Conservation (phyloP, 371 early-diverging fungal genomes). For the Mortierella sp. region DNA sequence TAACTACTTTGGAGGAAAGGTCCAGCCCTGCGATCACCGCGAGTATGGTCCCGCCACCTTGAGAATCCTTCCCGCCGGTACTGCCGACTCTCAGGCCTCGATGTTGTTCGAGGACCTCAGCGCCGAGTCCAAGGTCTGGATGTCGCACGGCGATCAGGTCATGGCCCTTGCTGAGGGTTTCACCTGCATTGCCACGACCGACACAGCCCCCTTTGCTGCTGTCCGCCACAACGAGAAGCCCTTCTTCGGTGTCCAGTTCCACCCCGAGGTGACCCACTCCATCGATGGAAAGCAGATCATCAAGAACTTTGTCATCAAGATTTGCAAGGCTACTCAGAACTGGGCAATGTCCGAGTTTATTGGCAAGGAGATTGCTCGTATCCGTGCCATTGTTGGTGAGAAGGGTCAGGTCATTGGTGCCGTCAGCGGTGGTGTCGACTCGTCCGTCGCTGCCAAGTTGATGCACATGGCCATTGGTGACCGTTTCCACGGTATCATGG, state of each 20-base stretch:
- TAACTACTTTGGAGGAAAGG: slow-evolving; percentile 87
- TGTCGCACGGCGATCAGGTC: slow-evolving; percentile 98
- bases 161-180: slow-evolving; percentile 83
- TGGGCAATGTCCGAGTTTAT: slow-evolving; percentile 97
- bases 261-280: slow-evolving; percentile 98
- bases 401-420: slow-evolving; percentile 96
- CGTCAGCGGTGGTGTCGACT: slow-evolving; percentile 97
- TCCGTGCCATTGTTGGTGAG: slow-evolving; percentile 90
- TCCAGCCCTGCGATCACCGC: slow-evolving; percentile 88
- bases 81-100: slow-evolving; percentile 39
- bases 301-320: slow-evolving; percentile 91
- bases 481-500: slow-evolving; percentile 97
- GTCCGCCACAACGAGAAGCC: slow-evolving; percentile 81
- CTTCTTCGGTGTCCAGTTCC: slow-evolving; percentile 96
- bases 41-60: slow-evolving; percentile 96
- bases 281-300: slow-evolving; percentile 85
- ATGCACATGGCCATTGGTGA: slow-evolving; percentile 98
- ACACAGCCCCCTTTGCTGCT: slow-evolving; percentile 91
- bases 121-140: slow-evolving; percentile 85
- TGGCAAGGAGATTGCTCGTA: slow-evolving; percentile 95
- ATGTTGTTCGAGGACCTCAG: slow-evolving; percentile 83
- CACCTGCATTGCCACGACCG: slow-evolving; percentile 85
- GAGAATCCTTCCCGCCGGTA: slow-evolving; percentile 58
- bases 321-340: slow-evolving; percentile 84
- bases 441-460: slow-evolving; percentile 95